Evolutionary conservation across 352 stramenopile species (phyloP).

Genomic region (Globisporangium paddicum): DNA sequence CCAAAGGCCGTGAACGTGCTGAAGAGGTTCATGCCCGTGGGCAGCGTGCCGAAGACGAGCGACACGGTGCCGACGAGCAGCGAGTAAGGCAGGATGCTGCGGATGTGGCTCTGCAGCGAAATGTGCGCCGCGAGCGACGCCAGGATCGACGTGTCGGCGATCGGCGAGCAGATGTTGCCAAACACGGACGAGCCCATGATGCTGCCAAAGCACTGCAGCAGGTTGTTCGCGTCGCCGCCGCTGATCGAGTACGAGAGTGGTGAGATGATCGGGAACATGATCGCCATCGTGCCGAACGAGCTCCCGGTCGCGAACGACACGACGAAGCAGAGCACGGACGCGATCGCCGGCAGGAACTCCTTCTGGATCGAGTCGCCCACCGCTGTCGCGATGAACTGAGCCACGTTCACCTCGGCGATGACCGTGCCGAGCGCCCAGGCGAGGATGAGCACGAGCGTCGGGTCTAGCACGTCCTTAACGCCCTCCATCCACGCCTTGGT

Average conservation of each 20-base stretch:
- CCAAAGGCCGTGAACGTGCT: conserved; percentile 77
- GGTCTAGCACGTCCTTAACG: conserved; percentile 90
- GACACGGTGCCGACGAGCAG: conserved; percentile 67
- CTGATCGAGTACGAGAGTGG: conserved; percentile 83
- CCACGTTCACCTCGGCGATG: conserved; percentile 83
- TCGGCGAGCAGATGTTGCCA: conserved; percentile 89
- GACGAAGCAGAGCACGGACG: conserved; percentile 81
- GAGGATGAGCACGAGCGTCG: conserved; percentile 86
- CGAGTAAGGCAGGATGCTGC: conserved; percentile 83
- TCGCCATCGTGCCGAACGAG: conserved; percentile 89
- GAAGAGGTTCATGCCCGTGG: conserved; percentile 68
- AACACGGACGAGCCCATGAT: conserved; percentile 87
- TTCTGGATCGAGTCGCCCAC: conserved; percentile 70
- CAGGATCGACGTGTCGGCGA: conserved; percentile 92
- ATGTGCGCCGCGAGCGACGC: conserved; percentile 74
- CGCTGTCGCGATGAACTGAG: conserved; percentile 76
- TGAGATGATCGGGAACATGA: conserved; percentile 91
- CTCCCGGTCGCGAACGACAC: conserved; percentile 90
- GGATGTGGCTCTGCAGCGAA: conserved; percentile 77
- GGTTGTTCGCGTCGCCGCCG: conserved; percentile 68
- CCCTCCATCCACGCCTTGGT: conserved; percentile 89
- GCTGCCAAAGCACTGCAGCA: conserved; percentile 85
- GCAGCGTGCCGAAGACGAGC: conserved; percentile 60
- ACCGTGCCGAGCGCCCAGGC: conserved; percentile 87
- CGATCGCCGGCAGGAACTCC: conserved; percentile 76